A percentile compares a stretch with the other conserved stretches of the same genome.
phyloP scores from a whole-genome alignment of 805 yeast genomes.

The Candida qinlingensis region DNA sequence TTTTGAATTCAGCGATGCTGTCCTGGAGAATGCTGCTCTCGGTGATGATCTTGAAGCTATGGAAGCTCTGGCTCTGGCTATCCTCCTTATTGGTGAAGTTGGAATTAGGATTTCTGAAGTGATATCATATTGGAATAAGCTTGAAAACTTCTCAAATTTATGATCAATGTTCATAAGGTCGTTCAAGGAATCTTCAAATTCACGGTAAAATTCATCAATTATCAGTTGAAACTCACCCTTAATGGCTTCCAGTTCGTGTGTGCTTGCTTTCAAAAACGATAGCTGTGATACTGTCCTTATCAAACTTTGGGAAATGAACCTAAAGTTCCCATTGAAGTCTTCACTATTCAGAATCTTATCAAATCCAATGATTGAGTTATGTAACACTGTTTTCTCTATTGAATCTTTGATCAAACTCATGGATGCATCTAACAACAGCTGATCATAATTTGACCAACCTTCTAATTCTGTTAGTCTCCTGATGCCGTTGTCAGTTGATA shows the following conservation, averaged over 20 bases:
- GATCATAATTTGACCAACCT: constrained; percentile 47
- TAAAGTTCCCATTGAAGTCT: constrained; percentile 21
- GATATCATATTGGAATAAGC: constrained; percentile 16
- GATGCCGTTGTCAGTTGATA: constrained; percentile 41
- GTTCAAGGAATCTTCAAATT: constrained; percentile 24
- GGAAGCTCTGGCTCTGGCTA: constrained; percentile 17
- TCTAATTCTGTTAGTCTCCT: constrained; percentile 46
- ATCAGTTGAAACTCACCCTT: constrained; percentile 16
- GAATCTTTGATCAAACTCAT: constrained; percentile 40
- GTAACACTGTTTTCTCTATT: constrained; percentile 48
- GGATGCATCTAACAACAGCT: constrained; percentile 35
- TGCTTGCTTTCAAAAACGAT: constrained; percentile 10
- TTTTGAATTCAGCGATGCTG: constrained; percentile 6
- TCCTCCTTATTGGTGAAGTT: constrained; percentile 22
- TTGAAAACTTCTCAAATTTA: constrained; percentile 32
- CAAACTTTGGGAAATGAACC: constrained; percentile 13
- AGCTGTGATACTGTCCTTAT: constrained; percentile 13
- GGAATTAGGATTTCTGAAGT: constrained; percentile 20
- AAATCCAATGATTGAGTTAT: constrained; percentile 49
- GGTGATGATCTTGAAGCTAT: constrained; percentile 22
- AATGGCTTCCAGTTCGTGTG: constrained; percentile 9
- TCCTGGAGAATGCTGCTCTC: constrained; percentile 19
- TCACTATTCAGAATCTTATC: constrained; percentile 39
- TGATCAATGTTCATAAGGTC: constrained; percentile 29
- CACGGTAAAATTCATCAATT: constrained; percentile 16